Percentiles rank a stretch among this genome's conserved stretches.
Conservation (phyloP, 2,329 filamentous ascomycete genomes). For the Cladosporium oxysporum region DNA sequence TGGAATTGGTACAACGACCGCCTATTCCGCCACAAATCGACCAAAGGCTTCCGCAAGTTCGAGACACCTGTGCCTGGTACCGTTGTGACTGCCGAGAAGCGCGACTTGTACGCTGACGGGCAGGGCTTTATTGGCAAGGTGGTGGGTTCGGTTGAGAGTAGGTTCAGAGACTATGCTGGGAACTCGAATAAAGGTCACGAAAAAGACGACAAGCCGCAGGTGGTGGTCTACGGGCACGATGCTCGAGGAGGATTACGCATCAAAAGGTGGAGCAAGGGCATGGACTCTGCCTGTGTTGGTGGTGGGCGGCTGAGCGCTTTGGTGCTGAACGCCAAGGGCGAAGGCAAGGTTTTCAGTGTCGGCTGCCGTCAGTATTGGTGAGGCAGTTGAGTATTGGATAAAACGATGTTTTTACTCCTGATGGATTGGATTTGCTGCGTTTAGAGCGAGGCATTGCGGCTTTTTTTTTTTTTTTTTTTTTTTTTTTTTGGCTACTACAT, state of each 20-base stretch:
- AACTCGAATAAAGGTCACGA: conserved; percentile 33
- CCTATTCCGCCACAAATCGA: conserved; percentile 26
- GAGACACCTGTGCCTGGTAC: not conserved
- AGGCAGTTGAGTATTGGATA: not conserved
- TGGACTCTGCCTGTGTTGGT: conserved; percentile 80
- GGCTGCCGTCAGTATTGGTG: conserved; percentile 42
- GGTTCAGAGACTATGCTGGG: conserved; percentile 5
- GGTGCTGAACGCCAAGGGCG: conserved; percentile 63
- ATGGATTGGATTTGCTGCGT: not conserved
- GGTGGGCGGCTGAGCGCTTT: conserved; percentile 76
- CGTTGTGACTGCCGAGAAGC: not conserved
- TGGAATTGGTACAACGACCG: conserved; percentile 40
- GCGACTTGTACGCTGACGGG: not conserved
- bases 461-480: not conserved
- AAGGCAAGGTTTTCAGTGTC: conserved; percentile 40
- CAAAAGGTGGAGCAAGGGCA: conserved; percentile 72
- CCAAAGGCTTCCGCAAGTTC: conserved; percentile 13
- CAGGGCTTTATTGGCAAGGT: not conserved
- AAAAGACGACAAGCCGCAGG: conserved; percentile 48
- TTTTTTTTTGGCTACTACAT: not conserved
- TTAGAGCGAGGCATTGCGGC: conserved; percentile 14
- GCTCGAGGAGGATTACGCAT: conserved; percentile 69
- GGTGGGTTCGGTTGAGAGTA: not conserved
- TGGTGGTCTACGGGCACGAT: conserved; percentile 88
- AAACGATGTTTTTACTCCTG: not conserved